Evolutionary conservation across 2,329 filamentous ascomycete species (phyloP), one percentile per base, ranked within the genome.

Genomic region (Leptosphaerulina australis): DNA sequence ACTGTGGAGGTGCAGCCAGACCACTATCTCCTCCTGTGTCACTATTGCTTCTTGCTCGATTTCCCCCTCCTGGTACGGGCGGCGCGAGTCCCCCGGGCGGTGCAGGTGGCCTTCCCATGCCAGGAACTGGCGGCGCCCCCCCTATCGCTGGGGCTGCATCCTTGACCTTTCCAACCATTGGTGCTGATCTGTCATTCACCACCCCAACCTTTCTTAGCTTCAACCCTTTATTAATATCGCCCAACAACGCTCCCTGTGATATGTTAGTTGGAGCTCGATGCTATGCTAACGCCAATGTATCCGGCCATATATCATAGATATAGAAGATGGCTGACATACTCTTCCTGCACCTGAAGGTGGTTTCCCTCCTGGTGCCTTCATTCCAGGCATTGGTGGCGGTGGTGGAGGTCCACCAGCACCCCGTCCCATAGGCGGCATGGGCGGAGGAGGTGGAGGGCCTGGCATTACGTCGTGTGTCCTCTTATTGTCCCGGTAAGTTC

Each of bases 171-270:
- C 74, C 82, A 48, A 97, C 72, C 40, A 82, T 64, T 0, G 93
- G 93, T 6, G 90, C 90, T 17, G 92, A 97, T 73, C 93, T 87
- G 73, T 97, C 93, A 75, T 97, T 97, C 61, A 92, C 90, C 47
- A 91, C 87, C 24, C 90, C 69, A 46, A 78, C 81, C 74, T 96
- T 97, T 75, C 88, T 96, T 51, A 97, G 80, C 54, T 79, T 77
- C 60, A 77, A 81, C 58, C 93, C 94, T 73, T 95, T 96, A 60
- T 80, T 78, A 63, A 99, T 99, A 73, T 97, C 93, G 67, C 85
- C 82, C 34, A 97, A 83, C 26, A 99, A 81, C 45, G 93, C 92
- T 63, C 88, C 88, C 93, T 97, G 45, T 52, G 40, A 21, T 38
- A 37, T 44, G 60, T 72, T 63, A 72, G 68, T 62, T 39, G 22